Percentiles rank a stretch among this genome's conserved stretches.
These are phyloP conservation scores for Bidens hawaiensis DNA, from an alignment of 140 eudicot genomes.

Conservation along the genomic window DNA sequence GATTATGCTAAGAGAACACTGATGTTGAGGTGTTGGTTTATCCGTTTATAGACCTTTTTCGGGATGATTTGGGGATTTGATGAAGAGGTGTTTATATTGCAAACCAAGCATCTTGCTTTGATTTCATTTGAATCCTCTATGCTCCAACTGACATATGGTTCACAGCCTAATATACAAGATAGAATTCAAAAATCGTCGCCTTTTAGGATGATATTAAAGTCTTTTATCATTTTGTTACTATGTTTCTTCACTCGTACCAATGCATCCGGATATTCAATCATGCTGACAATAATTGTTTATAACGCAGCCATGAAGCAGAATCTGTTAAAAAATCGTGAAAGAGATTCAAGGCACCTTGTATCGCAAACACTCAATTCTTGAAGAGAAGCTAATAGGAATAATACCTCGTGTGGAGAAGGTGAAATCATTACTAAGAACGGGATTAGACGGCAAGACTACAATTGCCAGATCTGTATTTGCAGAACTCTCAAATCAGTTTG, in stretches of 20 bases:
- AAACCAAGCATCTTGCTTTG: too few species aligned
- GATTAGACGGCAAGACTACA: constrained; percentile 38
- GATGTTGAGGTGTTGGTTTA: too few species aligned
- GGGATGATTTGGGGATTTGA: too few species aligned
- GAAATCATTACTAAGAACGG: constrained; percentile 14
- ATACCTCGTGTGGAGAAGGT: constrained; percentile 27
- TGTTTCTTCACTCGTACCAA: not conserved
- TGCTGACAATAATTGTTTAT: not conserved
- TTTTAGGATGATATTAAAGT: not conserved
- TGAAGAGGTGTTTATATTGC: too few species aligned
- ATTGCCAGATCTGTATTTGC: constrained; percentile 36
- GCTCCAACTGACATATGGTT: not conserved
- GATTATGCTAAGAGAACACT: too few species aligned
- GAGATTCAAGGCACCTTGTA: not conserved
- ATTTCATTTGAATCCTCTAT: too few species aligned
- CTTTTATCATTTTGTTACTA: not conserved
- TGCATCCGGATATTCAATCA: not conserved
- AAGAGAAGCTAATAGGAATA: constrained; percentile 35
- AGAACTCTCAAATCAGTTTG: constrained; percentile 24
- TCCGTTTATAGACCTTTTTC: too few species aligned
- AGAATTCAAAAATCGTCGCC: not conserved
- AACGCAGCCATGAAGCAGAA: constrained; percentile 21
- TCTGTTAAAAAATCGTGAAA: constrained; percentile 10
- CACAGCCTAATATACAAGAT: not conserved
- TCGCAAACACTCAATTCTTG: constrained; percentile 3